Evolutionary conservation across 345 rosid genomes (phyloP), one percentile per base, ranked within the genome.

Genomic region (Hevea brasiliensis): DNA sequence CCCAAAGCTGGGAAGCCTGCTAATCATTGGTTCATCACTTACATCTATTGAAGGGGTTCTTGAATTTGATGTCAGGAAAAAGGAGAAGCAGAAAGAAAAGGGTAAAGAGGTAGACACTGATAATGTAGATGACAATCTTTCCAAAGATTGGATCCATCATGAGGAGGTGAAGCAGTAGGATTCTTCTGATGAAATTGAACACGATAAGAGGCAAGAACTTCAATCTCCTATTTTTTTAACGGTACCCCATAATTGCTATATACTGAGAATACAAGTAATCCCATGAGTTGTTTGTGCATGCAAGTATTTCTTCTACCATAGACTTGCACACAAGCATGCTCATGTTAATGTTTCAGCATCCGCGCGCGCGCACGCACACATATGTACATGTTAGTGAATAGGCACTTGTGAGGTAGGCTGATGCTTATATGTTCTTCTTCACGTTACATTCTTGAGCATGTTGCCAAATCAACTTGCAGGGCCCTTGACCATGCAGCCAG

Each of bases 1-100:
- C 65, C 27, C 7, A 61, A 21, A 72, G 61, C 48, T 14, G 47
- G 37, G 54, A 27, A 60, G 61, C 40, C 50, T 67, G 50, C 45
- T 66, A 47, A 55, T 21, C 61, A 40, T 27, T 26, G 32, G 20
- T 70, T 68, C 18, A 53, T 65, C 50, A 11, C 14, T 21, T 71
- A 62, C 14, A 60, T 47, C 29, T 51, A 29, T 42, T 83, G 70
- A 79, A 63, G 32, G 74, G 50, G 68, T 64, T 73, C 67, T 48
- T 72, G n/a, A 26, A 64, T 67, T 71, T 42, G 59, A 76, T 82
- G 66, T 27, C 79, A 93, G 93, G 86, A 84, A 70, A 72, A 88
- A 86, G 80, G 84, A 88, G 76, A 85, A 89, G 57, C 81, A 81
- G 79, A 89, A 85, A 80, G 84, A 83, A 64, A 77, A 74, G 67